A percentile compares a stretch with the other conserved stretches of the same genome.
These are phyloP conservation scores for Aureobasidium leucospermi DNA, from an alignment of 2,329 filamentous ascomycete species.

Conservation along the genomic window DNA sequence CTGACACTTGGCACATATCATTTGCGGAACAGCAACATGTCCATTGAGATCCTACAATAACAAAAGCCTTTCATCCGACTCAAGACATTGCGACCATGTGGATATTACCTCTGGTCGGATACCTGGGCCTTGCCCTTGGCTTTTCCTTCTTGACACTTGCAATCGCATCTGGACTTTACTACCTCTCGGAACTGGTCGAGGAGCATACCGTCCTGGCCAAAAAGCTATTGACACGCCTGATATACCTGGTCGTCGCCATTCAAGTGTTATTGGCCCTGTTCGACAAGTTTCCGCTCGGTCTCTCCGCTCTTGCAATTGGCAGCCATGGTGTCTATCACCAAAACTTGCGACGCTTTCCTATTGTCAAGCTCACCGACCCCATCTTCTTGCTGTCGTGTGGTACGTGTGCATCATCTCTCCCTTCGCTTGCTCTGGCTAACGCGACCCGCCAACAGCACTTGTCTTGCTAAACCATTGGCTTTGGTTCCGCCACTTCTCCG, in stretches of 20 bases:
- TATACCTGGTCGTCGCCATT: slow-evolving; percentile 70
- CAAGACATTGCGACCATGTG: slow-evolving; percentile 60
- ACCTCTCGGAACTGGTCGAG: slow-evolving; percentile 94
- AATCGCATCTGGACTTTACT: slow-evolving; percentile 97
- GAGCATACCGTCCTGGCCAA: slow-evolving; percentile 93
- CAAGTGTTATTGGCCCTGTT: slow-evolving; percentile 70
- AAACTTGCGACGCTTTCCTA: slow-evolving; percentile 68
- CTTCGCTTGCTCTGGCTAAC: background rate
- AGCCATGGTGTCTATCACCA: slow-evolving; percentile 50
- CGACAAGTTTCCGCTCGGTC: slow-evolving; percentile 74
- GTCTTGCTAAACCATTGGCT: slow-evolving; percentile 88
- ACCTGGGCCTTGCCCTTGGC: slow-evolving; percentile 76
- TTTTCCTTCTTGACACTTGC: slow-evolving; percentile 92
- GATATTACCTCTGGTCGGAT: slow-evolving; percentile 88
- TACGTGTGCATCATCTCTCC: slow-evolving; percentile 35
- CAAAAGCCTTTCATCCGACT: background rate
- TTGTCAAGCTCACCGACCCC: slow-evolving; percentile 81
- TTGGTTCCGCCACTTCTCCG: slow-evolving; percentile 91
- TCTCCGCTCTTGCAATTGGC: slow-evolving; percentile 30
- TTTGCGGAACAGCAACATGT: background rate
- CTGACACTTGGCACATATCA: background rate
- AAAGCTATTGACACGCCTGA: slow-evolving; percentile 73
- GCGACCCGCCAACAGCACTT: slow-evolving; percentile 46
- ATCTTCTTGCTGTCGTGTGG: slow-evolving; percentile 78
- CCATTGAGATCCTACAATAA: background rate